phyloP scores from a whole-genome alignment of 192 early-diverging fungal species.

The Linderina pennispora region DNA sequence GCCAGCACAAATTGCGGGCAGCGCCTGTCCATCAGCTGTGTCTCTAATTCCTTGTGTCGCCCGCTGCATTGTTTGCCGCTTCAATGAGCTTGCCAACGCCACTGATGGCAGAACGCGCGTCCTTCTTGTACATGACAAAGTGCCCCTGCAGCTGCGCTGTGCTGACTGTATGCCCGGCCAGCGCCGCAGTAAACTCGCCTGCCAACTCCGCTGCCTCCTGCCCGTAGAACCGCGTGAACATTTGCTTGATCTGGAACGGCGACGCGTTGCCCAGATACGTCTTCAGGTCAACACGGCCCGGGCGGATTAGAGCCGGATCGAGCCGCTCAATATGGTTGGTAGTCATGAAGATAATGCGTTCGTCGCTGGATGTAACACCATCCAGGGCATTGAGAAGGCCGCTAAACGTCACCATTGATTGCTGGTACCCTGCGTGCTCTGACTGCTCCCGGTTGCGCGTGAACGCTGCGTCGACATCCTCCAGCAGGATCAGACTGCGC shows the following conservation, averaged over 20 bases:
- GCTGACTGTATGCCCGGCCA: conserved; percentile 56
- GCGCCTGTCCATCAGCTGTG: too few relatives aligned
- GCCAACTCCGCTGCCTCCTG: conserved; percentile 51
- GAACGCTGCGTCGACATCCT: conserved; percentile 85
- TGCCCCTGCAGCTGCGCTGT: conserved; percentile 93
- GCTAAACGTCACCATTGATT: conserved; percentile 80
- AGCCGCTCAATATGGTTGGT: conserved; percentile 79
- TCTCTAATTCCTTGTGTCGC: too few relatives aligned
- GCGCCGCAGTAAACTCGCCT: conserved; percentile 58
- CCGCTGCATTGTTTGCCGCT: too few relatives aligned
- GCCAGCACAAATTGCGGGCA: too few relatives aligned
- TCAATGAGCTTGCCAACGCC: conserved; percentile 8
- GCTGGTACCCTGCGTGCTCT: conserved; percentile 63
- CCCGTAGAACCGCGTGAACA: conserved; percentile 80
- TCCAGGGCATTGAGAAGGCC: conserved; percentile 86
- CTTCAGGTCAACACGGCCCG: conserved; percentile 74
- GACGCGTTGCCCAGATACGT: conserved; percentile 71
- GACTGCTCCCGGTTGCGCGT: conserved; percentile 52
- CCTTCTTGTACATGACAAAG: conserved; percentile 84
- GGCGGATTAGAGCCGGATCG: conserved; percentile 73
- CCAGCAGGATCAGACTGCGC: conserved; percentile 71
- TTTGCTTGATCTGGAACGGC: conserved; percentile 55
- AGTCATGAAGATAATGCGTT: conserved; percentile 87
- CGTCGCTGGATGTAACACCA: conserved; percentile 81
- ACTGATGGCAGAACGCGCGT: conserved; percentile 63